Percentiles rank a stretch among this genome's conserved stretches.
These are phyloP conservation scores for Rhododendron molle DNA, from an alignment of 148 eudicot genomes.

Conservation along the genomic window DNA sequence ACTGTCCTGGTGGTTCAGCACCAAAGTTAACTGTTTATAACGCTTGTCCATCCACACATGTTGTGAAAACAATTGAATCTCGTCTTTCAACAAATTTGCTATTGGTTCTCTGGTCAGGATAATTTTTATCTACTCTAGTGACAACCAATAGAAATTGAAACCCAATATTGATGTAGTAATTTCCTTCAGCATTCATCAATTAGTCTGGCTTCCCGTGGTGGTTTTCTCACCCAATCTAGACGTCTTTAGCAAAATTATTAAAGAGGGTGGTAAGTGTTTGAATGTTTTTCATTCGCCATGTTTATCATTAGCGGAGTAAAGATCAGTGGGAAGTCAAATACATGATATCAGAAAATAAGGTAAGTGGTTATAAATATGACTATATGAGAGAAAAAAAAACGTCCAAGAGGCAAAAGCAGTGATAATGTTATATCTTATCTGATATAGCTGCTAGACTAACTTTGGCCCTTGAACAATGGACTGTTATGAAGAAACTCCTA, in stretches of 20 bases:
- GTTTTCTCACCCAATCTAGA: not conserved
- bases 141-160: not conserved
- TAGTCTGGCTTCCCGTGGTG: not conserved
- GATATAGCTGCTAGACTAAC: not conserved
- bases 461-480: not conserved
- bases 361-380: not conserved
- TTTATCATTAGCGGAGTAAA: not conserved
- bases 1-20: not conserved
- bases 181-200: not conserved
- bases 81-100: not conserved
- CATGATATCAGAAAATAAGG: not conserved
- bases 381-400: not conserved
- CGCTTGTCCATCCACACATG: not conserved
- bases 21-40: not conserved
- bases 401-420: not conserved
- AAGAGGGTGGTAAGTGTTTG: not conserved
- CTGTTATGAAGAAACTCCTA: not conserved
- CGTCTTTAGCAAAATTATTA: not conserved
- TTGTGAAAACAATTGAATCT: not conserved
- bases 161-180: not conserved
- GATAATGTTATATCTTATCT: not conserved
- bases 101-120: not conserved
- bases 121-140: too few species aligned
- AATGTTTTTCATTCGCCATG: not conserved
- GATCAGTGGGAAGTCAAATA: not conserved